Conservation (phyloP, 2,329 filamentous ascomycete genomes). For the Curvularia verruculosa region DNA sequence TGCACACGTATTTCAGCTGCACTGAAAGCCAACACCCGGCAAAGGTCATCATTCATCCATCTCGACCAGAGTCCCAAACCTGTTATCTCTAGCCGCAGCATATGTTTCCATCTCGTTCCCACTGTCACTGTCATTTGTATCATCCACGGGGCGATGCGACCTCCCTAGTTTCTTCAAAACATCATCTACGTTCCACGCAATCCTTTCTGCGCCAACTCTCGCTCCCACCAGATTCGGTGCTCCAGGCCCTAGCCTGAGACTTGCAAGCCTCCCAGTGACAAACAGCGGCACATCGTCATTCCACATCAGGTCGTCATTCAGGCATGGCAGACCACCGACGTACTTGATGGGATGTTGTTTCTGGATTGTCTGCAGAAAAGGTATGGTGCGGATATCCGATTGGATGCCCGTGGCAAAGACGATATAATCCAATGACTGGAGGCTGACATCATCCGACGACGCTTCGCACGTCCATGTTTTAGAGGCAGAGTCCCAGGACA, state of each 20-base stretch:
- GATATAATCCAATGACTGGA: conserved; percentile 68
- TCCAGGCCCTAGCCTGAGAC: conserved; percentile 71
- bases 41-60: conserved; percentile 1
- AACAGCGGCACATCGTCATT: conserved; percentile 74
- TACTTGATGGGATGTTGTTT: conserved; percentile 65
- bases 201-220: conserved; percentile 72
- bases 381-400: conserved; percentile 65
- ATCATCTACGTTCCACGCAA: conserved; percentile 73
- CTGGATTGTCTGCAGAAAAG: conserved; percentile 66
- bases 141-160: neutral
- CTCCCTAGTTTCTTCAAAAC: conserved; percentile 48
- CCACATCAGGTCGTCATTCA: conserved; percentile 81
- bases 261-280: conserved; percentile 70
- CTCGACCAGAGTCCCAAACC: conserved; percentile 46
- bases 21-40: neutral
- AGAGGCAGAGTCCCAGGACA: conserved; percentile 56
- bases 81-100: conserved; percentile 52
- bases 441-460: conserved; percentile 53
- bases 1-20: neutral
- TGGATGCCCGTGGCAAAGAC: conserved; percentile 78
- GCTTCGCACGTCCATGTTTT: conserved; percentile 44
- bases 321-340: conserved; percentile 70
- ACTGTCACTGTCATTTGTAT: conserved; percentile 10
- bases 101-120: conserved; percentile 34
- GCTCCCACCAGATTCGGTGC: conserved; percentile 77